Percentiles rank a stretch among this genome's conserved stretches.
These are phyloP conservation scores for Sorghum bicolor DNA, from an alignment of 176 grass and related monocot species.

Conservation along the genomic window DNA sequence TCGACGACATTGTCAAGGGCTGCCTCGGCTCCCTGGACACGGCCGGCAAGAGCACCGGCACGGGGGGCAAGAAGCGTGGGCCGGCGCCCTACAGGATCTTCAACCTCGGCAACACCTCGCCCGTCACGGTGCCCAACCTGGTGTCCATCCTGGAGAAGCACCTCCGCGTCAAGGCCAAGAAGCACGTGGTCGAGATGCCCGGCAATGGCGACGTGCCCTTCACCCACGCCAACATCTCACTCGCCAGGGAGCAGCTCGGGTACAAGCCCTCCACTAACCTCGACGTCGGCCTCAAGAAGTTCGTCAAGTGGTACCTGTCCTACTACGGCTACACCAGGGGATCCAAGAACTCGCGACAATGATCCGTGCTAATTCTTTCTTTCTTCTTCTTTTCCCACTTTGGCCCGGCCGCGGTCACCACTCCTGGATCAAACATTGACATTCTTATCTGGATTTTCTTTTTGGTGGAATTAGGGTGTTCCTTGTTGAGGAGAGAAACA, in stretches of 20 bases:
- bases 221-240: conserved; percentile 82
- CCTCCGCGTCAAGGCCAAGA: conserved; percentile 71
- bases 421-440: conserved; percentile 34
- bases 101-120: conserved; percentile 84
- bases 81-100: conserved; percentile 83
- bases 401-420: conserved; percentile 8
- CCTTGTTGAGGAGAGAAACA: conserved; percentile 14
- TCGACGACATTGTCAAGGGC: conserved; percentile 91
- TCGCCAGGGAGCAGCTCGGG: conserved; percentile 62
- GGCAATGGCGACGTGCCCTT: conserved; percentile 92
- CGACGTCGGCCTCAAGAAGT: conserved; percentile 77
- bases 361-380: conserved; percentile 10
- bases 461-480: conserved; percentile 34
- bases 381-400: background rate
- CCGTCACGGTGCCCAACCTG: conserved; percentile 76
- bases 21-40: conserved; percentile 78
- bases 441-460: conserved; percentile 46
- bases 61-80: conserved; percentile 71
- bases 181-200: conserved; percentile 79
- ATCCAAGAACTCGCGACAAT: conserved; percentile 57
- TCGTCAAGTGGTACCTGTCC: conserved; percentile 91
- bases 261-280: conserved; percentile 87
- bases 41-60: conserved; percentile 67
- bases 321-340: conserved; percentile 87
- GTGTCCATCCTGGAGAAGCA: conserved; percentile 85